Evolutionary conservation across 2,329 filamentous ascomycete genomes (phyloP).

Genomic region (Daldinia sp.): DNA sequence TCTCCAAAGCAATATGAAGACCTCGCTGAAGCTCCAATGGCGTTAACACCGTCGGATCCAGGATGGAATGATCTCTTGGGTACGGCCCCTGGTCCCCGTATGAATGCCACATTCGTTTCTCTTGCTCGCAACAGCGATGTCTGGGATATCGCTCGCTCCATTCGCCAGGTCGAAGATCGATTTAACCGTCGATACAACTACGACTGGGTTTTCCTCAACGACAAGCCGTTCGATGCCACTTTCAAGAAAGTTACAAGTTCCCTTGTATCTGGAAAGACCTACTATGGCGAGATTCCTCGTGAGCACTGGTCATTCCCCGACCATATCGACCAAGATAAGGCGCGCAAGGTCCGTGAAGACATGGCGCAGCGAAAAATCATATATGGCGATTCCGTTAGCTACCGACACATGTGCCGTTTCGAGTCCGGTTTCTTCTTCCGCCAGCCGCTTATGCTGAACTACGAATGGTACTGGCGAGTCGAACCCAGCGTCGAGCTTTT

Average conservation of each 20-base stretch:
- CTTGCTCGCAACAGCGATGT: constrained; percentile 91
- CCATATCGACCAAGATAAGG: constrained; percentile 95
- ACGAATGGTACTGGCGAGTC: constrained; percentile 99
- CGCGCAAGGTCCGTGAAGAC: constrained; percentile 87
- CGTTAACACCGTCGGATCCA: constrained; percentile 60
- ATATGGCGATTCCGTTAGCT: constrained; percentile 95
- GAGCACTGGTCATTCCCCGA: constrained; percentile 98
- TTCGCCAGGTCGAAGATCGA: constrained; percentile 95
- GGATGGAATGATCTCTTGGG: constrained; percentile 62
- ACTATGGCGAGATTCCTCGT: constrained; percentile 86
- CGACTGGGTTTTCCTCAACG: constrained; percentile 99
- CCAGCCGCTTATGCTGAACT: constrained; percentile 90
- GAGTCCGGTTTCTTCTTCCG: constrained; percentile 99
- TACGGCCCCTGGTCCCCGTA: constrained; percentile 72
- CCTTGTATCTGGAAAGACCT: constrained; percentile 89
- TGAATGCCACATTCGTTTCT: constrained; percentile 98
- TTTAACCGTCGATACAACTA: constrained; percentile 98
- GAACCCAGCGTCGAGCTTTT: constrained; percentile 96
- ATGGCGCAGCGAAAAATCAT: constrained; percentile 97
- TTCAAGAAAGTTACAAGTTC: constrained; percentile 93
- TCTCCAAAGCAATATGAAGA: constrained; percentile 48
- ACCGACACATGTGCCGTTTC: constrained; percentile 99
- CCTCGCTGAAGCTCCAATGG: constrained; percentile 57
- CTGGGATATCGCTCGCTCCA: constrained; percentile 96
- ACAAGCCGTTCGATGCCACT: constrained; percentile 88